Evolutionary conservation across 2,329 filamentous ascomycete species (phyloP).

Genomic region (Arthrinium puccinioides): DNA sequence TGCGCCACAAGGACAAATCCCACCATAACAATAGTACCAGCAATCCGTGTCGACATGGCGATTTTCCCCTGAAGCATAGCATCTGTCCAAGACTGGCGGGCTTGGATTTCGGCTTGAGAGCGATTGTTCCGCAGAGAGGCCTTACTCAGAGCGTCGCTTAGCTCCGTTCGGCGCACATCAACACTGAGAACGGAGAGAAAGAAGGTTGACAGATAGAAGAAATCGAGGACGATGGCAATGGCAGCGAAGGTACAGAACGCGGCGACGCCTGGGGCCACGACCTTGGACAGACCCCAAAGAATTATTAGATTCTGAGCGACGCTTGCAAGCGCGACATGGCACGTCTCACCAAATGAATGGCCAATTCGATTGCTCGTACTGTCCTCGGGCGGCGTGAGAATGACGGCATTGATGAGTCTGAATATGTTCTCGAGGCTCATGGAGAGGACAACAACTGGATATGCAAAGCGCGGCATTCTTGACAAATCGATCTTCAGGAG

Average conservation of each 20-base stretch:
- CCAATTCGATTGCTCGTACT: constrained; percentile 63
- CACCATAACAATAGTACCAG: constrained; percentile 65
- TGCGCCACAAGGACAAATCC: constrained; percentile 68
- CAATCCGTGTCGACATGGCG: constrained; percentile 65
- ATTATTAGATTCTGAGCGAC: constrained; percentile 63
- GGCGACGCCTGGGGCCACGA: constrained; percentile 63
- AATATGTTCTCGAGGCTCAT: constrained; percentile 77
- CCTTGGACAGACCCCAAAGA: constrained; percentile 55
- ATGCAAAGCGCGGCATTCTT: constrained; percentile 65
- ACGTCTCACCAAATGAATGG: constrained; percentile 66
- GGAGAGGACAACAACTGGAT: constrained; percentile 68
- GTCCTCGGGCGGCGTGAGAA: constrained; percentile 62
- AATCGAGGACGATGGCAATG: constrained; percentile 69
- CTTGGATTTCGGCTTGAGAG: constrained; percentile 13
- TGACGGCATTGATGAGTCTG: constrained; percentile 69
- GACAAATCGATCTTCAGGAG: constrained; percentile 69
- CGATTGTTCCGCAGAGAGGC: constrained; percentile 34
- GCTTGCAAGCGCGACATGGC: constrained; percentile 60
- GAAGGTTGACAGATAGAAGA: constrained; percentile 72
- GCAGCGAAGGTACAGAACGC: constrained; percentile 72
- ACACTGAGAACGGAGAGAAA: constrained; percentile 74
- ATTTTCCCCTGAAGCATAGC: constrained; percentile 57
- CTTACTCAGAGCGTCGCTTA: constrained; percentile 63
- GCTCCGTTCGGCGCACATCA: constrained; percentile 68
- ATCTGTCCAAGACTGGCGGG: constrained; percentile 49